These are phyloP conservation scores for Batkoa obscura DNA, from an alignment of 371 early-diverging fungal species.

Conservation along the genomic window DNA sequence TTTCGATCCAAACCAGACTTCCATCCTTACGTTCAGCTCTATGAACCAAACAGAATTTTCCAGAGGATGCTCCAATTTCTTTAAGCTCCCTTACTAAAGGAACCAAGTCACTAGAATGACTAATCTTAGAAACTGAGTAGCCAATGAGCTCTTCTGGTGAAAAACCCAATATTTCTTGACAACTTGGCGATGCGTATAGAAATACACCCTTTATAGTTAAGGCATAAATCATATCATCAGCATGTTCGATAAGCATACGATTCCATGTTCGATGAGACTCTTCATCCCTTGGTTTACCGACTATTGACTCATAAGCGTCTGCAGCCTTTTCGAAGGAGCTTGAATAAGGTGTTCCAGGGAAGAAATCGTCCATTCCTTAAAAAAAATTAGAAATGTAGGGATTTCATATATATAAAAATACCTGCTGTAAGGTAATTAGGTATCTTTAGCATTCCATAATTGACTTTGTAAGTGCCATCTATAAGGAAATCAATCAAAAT, in stretches of 20 bases:
- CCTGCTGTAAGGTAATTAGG: constrained; percentile 2
- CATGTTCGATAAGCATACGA: constrained; percentile 18
- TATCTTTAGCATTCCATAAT: constrained; percentile 17
- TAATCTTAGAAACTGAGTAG: constrained; percentile 24
- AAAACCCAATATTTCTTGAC: constrained; percentile 24
- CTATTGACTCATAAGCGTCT: constrained; percentile 11
- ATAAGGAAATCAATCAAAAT: not conserved
- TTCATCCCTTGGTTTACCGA: constrained; percentile 8
- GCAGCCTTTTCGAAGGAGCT: constrained; percentile 6
- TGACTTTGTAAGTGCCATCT: constrained; percentile 31
- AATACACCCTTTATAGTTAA: constrained; percentile 41
- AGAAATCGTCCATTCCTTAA: constrained; percentile 1
- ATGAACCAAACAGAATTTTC: constrained; percentile 24
- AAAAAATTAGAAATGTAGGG: not conserved
- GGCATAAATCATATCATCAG: constrained; percentile 34
- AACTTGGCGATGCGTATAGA: constrained; percentile 28
- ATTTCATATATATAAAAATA: not conserved
- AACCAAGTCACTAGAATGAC: constrained; percentile 40
- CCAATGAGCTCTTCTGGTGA: constrained; percentile 35
- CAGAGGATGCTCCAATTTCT: constrained; percentile 14
- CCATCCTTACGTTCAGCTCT: constrained; percentile 29
- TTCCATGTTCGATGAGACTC: constrained; percentile 18
- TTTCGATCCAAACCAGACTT: constrained; percentile 42
- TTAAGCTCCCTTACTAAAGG: constrained; percentile 43
- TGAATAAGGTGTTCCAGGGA: not conserved